Base-by-base conservation (phyloP, 2,329 filamentous ascomycete genomes). In the Ceratocystis alfenasii region DNA sequence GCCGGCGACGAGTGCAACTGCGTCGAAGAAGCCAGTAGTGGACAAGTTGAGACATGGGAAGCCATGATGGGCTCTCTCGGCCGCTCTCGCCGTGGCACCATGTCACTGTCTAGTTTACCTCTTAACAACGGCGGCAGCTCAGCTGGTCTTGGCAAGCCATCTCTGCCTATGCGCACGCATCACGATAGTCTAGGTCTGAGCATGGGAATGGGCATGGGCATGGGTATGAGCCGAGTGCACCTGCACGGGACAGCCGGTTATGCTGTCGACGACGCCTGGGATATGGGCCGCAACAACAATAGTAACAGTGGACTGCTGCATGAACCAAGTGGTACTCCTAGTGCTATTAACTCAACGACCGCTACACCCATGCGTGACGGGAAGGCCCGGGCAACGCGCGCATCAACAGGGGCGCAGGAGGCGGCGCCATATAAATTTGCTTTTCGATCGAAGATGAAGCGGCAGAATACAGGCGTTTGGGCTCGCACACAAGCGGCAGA, bases 1-100 rank as follows among this genome's bases (percentile, higher is more conserved):
- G 84, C 83, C 0, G 84, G 84, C 1, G 85, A 87, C 70, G 85
- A 87, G 71, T 87, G 85, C 70, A 77, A 82, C 67, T 87, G 85
- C 70, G 77, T 80, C 0, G 77, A 80, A 15, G 80, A 85, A 68
- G 83, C 84, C 0, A 77, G 76, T 66, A 78, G 76, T 60, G 83
- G 82, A 0, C 77, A 83, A 50, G 79, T 86, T 7, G 84, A 86
- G 72, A 83, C 81, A 22, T 85, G 84, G 81, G 79, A 80, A 0
- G 83, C 82, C 2, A 77, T 83, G 73, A 77, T 79, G 72, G 78
- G 77, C 0, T 76, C 77, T 17, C 69, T 77, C 2, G 66, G 67
- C 22, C 48, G 45, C 36, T 68, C 64, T 57, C 63, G 68, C 20
- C 65, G 66, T 10, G 46, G 57, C 15, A 67, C 66, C 25, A 60